Conservation (phyloP, 345 rosid species). For the Sisymbrium irio region DNA sequence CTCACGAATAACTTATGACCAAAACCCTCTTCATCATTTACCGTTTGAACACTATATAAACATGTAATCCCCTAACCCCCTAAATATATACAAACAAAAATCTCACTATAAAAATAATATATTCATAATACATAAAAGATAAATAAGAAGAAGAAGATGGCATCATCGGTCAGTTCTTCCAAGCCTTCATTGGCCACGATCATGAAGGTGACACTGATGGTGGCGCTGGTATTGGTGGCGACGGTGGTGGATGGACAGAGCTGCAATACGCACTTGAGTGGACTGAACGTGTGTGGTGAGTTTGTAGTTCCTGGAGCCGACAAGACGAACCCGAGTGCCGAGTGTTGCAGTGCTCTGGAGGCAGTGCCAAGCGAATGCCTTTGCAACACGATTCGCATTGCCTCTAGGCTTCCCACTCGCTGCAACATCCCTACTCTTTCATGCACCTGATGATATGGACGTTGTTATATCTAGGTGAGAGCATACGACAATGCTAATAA, state of each 20-base stretch:
- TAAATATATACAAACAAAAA: background rate
- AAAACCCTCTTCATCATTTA: slow-evolving; percentile 4
- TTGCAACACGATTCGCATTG: slow-evolving; percentile 78
- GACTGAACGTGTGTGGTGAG: slow-evolving; percentile 64
- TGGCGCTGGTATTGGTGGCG: slow-evolving; percentile 31
- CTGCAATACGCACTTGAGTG: slow-evolving; percentile 56
- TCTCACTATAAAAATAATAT: background rate
- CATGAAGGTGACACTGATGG: slow-evolving; percentile 32
- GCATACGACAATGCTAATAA: background rate
- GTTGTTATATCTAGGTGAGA: slow-evolving; percentile 9
- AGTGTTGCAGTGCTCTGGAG: slow-evolving; percentile 63
- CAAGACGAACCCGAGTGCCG: slow-evolving; percentile 41
- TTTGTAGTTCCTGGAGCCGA: slow-evolving; percentile 65
- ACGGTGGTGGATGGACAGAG: slow-evolving; percentile 40
- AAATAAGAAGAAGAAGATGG: slow-evolving; percentile 20
- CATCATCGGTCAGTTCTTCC: slow-evolving; percentile 12
- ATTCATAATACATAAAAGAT: slow-evolving; percentile 1
- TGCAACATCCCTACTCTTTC: slow-evolving; percentile 64
- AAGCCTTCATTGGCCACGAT: slow-evolving; percentile 2
- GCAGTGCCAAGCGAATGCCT: slow-evolving; percentile 62
- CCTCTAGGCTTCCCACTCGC: slow-evolving; percentile 64
- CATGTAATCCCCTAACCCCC: background rate
- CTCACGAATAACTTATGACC: slow-evolving; percentile 23
- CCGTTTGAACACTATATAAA: slow-evolving; percentile 9
- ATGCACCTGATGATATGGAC: slow-evolving; percentile 37